These are phyloP conservation scores for Blastobotrys terrestris DNA, from an alignment of 805 yeast genomes.

Conservation along the genomic window DNA sequence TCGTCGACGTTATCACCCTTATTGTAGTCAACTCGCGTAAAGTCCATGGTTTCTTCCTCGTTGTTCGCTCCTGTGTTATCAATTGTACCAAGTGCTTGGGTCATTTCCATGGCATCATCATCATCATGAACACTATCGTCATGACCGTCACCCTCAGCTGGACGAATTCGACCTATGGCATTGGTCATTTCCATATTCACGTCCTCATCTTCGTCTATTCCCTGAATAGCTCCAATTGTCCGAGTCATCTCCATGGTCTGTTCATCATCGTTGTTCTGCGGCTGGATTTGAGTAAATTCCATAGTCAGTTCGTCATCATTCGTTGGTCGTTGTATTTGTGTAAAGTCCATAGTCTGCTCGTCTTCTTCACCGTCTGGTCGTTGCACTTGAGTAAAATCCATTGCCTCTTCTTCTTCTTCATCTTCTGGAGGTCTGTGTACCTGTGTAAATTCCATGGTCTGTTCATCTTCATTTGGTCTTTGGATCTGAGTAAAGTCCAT, in stretches of 20 bases:
- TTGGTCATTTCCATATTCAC: constrained; percentile 10
- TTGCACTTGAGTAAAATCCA: constrained; percentile 24
- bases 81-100: not conserved
- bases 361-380: not conserved
- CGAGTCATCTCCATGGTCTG: constrained; percentile 7
- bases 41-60: constrained; percentile 6
- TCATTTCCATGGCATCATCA: constrained; percentile 4
- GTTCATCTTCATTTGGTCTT: not conserved
- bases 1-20: not conserved
- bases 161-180: constrained; percentile 1
- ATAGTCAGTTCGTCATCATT: constrained; percentile 10
- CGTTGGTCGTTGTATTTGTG: not conserved
- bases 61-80: not conserved
- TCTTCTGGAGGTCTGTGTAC: constrained; percentile 1
- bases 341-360: constrained; percentile 1
- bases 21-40: constrained; percentile 5
- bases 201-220: constrained; percentile 2
- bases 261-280: not conserved
- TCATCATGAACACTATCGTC: not conserved
- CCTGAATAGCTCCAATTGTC: not conserved
- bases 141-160: not conserved
- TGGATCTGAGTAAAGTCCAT: constrained; percentile 1
- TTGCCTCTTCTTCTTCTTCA: constrained; percentile 17
- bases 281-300: constrained; percentile 14
- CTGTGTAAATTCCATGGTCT: constrained; percentile 6